A percentile compares a stretch with the other conserved stretches of the same genome.
Conservation (phyloP, 2,329 filamentous ascomycete species). For the Tolypocladium inflatum region DNA sequence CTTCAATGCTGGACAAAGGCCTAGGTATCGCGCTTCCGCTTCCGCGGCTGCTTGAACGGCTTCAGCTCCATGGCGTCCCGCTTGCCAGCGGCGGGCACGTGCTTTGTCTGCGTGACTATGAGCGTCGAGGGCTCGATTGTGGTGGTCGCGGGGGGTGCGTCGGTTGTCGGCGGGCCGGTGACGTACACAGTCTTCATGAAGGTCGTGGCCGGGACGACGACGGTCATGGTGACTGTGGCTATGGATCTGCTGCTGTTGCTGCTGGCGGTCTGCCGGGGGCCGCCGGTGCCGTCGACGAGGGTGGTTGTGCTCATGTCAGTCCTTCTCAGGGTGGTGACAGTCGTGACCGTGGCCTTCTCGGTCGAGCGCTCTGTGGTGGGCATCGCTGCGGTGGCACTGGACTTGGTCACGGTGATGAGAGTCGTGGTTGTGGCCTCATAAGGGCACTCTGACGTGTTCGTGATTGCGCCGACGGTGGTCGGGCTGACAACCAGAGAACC, state of each 20-base stretch:
- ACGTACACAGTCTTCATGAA: conserved; percentile 1
- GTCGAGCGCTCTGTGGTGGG: neutral
- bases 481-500: neutral
- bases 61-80: too few species aligned
- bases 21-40: neutral
- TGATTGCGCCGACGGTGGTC: neutral
- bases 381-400: neutral
- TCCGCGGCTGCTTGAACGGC: neutral
- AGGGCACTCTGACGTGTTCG: neutral
- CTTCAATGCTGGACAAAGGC: neutral
- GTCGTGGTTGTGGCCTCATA: neutral
- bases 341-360: neutral
- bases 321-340: neutral
- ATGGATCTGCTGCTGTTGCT: neutral
- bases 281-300: neutral
- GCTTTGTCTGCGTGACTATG: conserved; percentile 5
- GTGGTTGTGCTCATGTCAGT: neutral
- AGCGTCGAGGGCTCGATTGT: neutral
- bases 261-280: neutral
- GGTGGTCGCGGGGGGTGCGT: neutral
- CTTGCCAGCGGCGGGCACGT: neutral
- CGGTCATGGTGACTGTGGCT: conserved; percentile 21
- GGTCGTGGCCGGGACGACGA: conserved; percentile 21
- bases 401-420: neutral
- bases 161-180: conserved; percentile 6